Evolutionary conservation across 306 rosid genomes (phyloP), one percentile per base, ranked within the genome.

Genomic region (Inga laurina): DNA sequence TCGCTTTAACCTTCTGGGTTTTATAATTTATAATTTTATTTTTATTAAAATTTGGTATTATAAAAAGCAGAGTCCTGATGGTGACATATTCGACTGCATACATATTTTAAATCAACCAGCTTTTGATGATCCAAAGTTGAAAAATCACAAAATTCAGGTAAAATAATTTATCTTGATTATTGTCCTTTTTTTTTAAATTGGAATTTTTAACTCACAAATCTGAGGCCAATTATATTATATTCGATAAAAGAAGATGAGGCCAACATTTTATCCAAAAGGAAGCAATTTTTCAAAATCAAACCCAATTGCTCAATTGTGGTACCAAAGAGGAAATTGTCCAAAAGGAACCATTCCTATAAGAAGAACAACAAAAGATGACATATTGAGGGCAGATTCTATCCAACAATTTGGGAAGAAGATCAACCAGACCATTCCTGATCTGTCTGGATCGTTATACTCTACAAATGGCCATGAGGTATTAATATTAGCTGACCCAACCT

Each of bases 1-100:
- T 45, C 13, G 0, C 49, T 44, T 11, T 45, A 8, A 11, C 13
- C 49, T 8, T 10, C 16, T 48, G 37, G 18, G 10, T 10, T 5
- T 35, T 73, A 10, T 66, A 57, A 70, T 66, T 48, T 61, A 49
- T 1, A 0, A 52, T 74, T 21, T 81, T 59, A 69, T 57, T 13
- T 21, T 81, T 59, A 69, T 57, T 13, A 15, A 48, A 56, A 41
- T 61, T 87, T 82, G 69, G 49, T 57, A 4, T 59, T 56, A 10
- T 27, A 44, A 75, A 49, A 62, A 77, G 59, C 91, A 90, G 93
- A 88, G 93, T 54, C 89, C 93, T 7, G 90, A 89, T 82, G 91
- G 91, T 22, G 93, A 90, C 82, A 82, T 88, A 24, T 88, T 90
- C n/a, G 93, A 90, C 78, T 87, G 37, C 18, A 37, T 62, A 0